Evolutionary conservation across 139 green algal genomes (phyloP), one percentile per base, ranked within the genome.

Genomic region (Chlamydomonas incerta): DNA sequence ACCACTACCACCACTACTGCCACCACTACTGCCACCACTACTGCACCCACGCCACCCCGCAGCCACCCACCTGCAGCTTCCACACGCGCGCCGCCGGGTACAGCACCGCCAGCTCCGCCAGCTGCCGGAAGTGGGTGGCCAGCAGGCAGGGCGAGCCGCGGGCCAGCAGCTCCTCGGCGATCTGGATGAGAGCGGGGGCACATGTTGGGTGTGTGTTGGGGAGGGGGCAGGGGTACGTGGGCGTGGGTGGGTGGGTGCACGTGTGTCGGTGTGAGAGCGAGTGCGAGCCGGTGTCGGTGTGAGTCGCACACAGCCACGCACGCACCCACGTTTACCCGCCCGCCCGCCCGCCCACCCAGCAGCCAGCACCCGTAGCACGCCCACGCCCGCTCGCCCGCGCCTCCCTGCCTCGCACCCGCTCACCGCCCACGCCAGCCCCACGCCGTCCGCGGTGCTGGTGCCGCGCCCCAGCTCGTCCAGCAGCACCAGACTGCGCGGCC

Each of bases 401-500:
- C n/a, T 10, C 2, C 13, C 29, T 20, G 13, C 3, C 5, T 10
- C n/a, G 41, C 41, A 11, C 2, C 18, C 21, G 3, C 74, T 74
- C 46, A 95, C 87, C 15, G 95, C 93, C 96, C 96, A 98, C 1
- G 93, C 91, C 9, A 98, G 87, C 10, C 82, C 94, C 69, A 93
- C 86, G 28, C 96, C 96, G 72, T 98, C 96, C 34, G 75, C 70
- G 3, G 96, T 97, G 69, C 87, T 95, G 0, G 96, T 98, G 37
- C 93, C 91, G 23, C 83, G 47, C 31, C 86, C 95, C 47, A 97
- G 93, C 90, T 98, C 96, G 83, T 98, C 96, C 29, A 98, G 90
- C n/a, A 98, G 73, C 35, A 98, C 93, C 74, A 98, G 88, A 72
- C 62, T 86, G 52, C 68, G 50, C 9, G 83, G 74, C 15, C 37